Percentiles rank a stretch among this genome's conserved stretches.
These are phyloP conservation scores for Effrenium voratum DNA, from an alignment of 73 alveolate genomes.

Conservation along the genomic window DNA sequence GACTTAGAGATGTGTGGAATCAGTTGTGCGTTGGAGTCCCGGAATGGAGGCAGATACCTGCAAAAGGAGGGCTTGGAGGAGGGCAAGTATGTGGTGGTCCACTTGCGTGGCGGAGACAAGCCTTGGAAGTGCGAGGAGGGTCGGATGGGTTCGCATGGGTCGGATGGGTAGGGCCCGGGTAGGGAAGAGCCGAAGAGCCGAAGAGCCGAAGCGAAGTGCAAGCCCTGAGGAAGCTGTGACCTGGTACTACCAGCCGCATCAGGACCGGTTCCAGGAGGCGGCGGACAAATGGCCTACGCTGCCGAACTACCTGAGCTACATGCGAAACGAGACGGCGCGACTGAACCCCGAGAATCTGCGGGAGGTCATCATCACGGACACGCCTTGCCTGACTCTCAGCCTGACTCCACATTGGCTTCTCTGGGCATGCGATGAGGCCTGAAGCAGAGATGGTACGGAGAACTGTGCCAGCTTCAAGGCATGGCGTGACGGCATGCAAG, in stretches of 20 bases:
- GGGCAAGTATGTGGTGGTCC: conserved; percentile 45
- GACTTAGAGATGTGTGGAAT: no score
- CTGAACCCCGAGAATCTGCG: conserved; percentile 9
- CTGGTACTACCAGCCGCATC: conserved; percentile 49
- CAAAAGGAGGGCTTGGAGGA: conserved; percentile 40
- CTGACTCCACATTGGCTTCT: neutral
- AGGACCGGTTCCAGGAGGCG: conserved; percentile 7
- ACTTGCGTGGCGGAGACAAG: conserved; percentile 66
- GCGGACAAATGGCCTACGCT: conserved; percentile 72
- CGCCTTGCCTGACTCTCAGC: neutral
- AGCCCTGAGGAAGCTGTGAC: conserved; percentile 34
- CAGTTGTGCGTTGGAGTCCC: no score
- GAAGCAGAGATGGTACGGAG: neutral
- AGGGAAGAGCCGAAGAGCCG: no score
- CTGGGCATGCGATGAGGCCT: neutral
- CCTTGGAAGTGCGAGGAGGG: conserved; percentile 71
- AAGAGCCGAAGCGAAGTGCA: neutral
- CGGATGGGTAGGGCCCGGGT: no score
- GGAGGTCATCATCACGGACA: conserved; percentile 44
- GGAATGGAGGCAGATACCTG: conserved; percentile 53
- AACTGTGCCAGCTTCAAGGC: neutral
- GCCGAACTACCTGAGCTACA: conserved; percentile 34
- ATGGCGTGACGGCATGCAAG: neutral
- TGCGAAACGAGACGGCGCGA: conserved; percentile 27
- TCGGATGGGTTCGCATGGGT: neutral